Conservation (phyloP, 73 alveolate species). For the Tetrahymena thermophila region DNA sequence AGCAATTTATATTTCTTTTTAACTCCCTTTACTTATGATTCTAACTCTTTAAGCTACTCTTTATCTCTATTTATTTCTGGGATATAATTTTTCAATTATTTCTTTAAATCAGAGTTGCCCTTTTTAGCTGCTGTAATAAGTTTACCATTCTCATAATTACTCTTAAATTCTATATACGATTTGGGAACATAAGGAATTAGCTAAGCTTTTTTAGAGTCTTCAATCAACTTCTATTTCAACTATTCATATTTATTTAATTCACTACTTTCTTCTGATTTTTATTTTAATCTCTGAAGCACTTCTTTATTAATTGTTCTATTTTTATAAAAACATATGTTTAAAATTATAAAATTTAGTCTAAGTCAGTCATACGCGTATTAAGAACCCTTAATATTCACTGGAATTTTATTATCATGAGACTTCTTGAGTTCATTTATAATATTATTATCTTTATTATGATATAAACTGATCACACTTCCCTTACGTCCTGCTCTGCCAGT, state of each 20-base stretch:
- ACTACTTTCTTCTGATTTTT: background rate
- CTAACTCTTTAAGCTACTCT: background rate
- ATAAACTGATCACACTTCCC: constrained; percentile 74
- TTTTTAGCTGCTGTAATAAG: background rate
- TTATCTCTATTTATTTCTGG: background rate
- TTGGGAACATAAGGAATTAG: background rate
- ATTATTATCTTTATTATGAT: constrained; percentile 46
- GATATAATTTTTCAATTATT: background rate
- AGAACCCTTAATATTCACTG: constrained; percentile 35
- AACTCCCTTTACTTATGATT: background rate
- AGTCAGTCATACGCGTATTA: constrained; percentile 18
- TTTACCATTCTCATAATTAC: background rate
- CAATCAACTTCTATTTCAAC: background rate
- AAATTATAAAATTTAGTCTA: background rate
- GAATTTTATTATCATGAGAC: constrained; percentile 36
- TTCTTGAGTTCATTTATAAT: constrained; percentile 43
- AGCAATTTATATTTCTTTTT: background rate
- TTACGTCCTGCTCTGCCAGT: constrained; percentile 96
- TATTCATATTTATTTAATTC: background rate
- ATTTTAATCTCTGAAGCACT: background rate
- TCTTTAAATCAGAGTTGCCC: background rate
- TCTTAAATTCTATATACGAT: background rate
- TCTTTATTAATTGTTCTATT: background rate
- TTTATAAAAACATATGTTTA: background rate
- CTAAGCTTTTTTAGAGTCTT: background rate